Evolutionary conservation across 2,329 filamentous ascomycete species (phyloP).

Genomic region (Xylariaceae sp.): DNA sequence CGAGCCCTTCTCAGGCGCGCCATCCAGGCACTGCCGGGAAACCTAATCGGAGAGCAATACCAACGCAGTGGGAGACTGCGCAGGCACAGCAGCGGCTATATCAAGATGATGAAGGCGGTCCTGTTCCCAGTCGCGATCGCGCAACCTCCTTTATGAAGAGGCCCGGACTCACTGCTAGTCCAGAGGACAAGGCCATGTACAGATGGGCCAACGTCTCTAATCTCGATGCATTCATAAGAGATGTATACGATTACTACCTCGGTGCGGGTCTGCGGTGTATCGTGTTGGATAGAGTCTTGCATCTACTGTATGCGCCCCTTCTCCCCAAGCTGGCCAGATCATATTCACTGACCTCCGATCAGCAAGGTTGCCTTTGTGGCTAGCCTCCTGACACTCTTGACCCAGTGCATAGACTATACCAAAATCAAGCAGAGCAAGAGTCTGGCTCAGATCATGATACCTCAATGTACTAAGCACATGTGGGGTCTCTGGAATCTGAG

Average conservation of each 20-base stretch:
- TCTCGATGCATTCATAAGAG: conserved; percentile 78
- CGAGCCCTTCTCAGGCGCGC: conserved; percentile 25
- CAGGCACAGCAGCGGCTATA: conserved; percentile 50
- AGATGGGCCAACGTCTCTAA: conserved; percentile 89
- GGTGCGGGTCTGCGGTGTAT: conserved; percentile 84
- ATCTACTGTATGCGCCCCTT: conserved; percentile 57
- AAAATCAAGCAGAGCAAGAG: conserved; percentile 62
- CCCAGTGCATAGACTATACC: conserved; percentile 78
- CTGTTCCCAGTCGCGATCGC: conserved; percentile 14
- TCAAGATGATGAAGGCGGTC: conserved; percentile 32
- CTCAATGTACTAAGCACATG: conserved; percentile 71
- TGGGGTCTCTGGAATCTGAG: conserved; percentile 70
- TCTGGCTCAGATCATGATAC: conserved; percentile 53
- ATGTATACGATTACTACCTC: conserved; percentile 80
- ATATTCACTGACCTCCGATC: conserved; percentile 4
- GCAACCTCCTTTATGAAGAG: conserved; percentile 21
- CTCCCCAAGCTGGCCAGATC: not conserved
- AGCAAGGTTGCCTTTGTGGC: conserved; percentile 80
- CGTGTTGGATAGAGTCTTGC: conserved; percentile 63
- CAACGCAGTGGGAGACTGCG: conserved; percentile 51
- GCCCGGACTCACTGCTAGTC: conserved; percentile 28
- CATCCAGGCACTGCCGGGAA: conserved; percentile 37
- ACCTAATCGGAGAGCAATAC: conserved; percentile 40
- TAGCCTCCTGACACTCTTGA: conserved; percentile 74
- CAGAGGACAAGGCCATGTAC: conserved; percentile 78